Evolutionary conservation across 2,329 filamentous ascomycete species (phyloP).

Genomic region (Monilinia vaccinii-corymbosi): DNA sequence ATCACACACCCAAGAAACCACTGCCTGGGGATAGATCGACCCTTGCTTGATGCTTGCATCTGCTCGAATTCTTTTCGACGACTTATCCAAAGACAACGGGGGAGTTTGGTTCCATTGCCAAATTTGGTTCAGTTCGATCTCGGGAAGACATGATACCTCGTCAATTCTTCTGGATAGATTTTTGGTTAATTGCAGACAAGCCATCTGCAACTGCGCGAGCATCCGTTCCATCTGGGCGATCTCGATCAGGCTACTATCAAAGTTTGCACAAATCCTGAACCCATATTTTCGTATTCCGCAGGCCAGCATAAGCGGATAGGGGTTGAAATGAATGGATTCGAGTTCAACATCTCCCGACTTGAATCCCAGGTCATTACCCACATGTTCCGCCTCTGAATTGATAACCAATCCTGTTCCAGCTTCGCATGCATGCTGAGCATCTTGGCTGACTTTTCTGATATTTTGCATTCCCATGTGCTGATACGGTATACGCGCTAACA

Average conservation of each 20-base stretch:
- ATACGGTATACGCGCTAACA: slow-evolving; percentile 37
- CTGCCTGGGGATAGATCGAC: slow-evolving; percentile 31
- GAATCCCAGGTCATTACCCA: background rate
- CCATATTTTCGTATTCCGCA: slow-evolving; percentile 36
- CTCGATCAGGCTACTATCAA: slow-evolving; percentile 33
- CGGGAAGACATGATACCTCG: slow-evolving; percentile 28
- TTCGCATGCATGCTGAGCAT: slow-evolving; percentile 31
- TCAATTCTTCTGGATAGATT: slow-evolving; percentile 22
- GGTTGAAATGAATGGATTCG: slow-evolving; percentile 34
- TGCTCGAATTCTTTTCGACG: slow-evolving; percentile 19
- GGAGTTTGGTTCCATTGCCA: slow-evolving; percentile 35
- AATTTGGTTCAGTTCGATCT: slow-evolving; percentile 33
- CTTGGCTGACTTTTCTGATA: slow-evolving; percentile 21
- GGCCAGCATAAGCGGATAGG: slow-evolving; percentile 41
- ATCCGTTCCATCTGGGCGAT: slow-evolving; percentile 32
- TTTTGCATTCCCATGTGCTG: slow-evolving; percentile 24
- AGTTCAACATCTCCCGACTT: slow-evolving; percentile 29
- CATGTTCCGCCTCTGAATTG: background rate
- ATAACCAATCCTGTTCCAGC: slow-evolving; percentile 1
- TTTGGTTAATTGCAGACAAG: slow-evolving; percentile 17
- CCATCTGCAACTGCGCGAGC: slow-evolving; percentile 29
- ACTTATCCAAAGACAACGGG: slow-evolving; percentile 30
- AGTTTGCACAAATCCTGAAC: slow-evolving; percentile 36
- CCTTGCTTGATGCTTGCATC: slow-evolving; percentile 19
- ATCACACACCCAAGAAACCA: slow-evolving; percentile 29